phyloP scores from a whole-genome alignment of 2,329 filamentous ascomycete genomes.

The Ceratocystiopsis minuta region DNA sequence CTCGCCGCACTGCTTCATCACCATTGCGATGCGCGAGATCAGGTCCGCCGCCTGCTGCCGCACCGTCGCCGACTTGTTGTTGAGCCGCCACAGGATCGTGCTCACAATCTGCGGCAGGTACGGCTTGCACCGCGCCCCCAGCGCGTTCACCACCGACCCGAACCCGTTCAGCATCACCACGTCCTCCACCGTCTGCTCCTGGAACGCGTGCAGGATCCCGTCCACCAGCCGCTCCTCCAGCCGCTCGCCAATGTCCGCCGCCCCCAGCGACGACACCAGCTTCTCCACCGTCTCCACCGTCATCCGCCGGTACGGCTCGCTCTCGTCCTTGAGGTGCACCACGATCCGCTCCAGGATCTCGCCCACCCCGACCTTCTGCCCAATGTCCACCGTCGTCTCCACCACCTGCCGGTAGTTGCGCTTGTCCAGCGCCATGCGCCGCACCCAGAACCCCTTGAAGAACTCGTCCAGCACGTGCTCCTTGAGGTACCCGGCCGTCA shows the following conservation, averaged over 20 bases:
- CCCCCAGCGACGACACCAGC: conserved; percentile 78
- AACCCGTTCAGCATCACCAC: conserved; percentile 94
- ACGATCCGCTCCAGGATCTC: conserved; percentile 91
- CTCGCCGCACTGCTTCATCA: conserved; percentile 97
- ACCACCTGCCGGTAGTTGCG: conserved; percentile 96
- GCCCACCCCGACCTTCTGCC: conserved; percentile 91
- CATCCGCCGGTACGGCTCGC: conserved; percentile 97
- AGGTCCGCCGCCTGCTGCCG: conserved; percentile 93
- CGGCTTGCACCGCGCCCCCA: conserved; percentile 84
- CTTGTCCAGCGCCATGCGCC: conserved; percentile 91
- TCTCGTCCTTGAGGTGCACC: conserved; percentile 92
- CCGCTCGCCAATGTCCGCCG: conserved; percentile 82
- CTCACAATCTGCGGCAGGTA: conserved; percentile 94
- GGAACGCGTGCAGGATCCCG: conserved; percentile 88
- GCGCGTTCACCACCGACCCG: conserved; percentile 87
- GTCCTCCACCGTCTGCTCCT: conserved; percentile 94
- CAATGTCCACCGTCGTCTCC: conserved; percentile 91
- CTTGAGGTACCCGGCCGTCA: conserved; percentile 86
- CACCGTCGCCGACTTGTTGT: conserved; percentile 95
- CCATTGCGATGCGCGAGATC: conserved; percentile 91
- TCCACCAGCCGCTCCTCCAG: conserved; percentile 89
- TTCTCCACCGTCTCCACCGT: conserved; percentile 97
- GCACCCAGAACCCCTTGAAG: conserved; percentile 97
- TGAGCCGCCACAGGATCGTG: conserved; percentile 88
- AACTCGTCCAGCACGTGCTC: conserved; percentile 91